Evolutionary conservation across 768 basidiomycete species (phyloP).

Genomic region (Paxillus involutus): DNA sequence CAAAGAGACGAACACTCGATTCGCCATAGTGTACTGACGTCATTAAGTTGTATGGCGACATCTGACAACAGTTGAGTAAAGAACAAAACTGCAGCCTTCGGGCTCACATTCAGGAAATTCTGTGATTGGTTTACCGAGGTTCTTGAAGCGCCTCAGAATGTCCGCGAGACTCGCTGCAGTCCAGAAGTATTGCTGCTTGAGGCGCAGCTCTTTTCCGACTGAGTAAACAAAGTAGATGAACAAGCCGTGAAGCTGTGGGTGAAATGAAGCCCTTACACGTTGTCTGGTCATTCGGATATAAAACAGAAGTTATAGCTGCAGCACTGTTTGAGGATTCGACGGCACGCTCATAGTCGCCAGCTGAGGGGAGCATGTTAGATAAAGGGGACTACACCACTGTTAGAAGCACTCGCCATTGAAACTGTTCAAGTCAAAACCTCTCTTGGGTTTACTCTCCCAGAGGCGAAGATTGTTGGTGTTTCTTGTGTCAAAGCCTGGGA

Average conservation of each 20-base stretch:
- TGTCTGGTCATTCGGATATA: slow-evolving; percentile 96
- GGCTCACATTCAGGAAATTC: slow-evolving; percentile 79
- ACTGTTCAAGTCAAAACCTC: slow-evolving; percentile 90
- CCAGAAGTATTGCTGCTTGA: slow-evolving; percentile 98
- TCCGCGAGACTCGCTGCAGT: slow-evolving; percentile 86
- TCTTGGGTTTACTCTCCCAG: slow-evolving; percentile 85
- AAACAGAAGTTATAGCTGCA: slow-evolving; percentile 88
- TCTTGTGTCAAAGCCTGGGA: slow-evolving; percentile 78
- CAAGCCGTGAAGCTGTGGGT: background rate
- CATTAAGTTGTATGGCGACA: slow-evolving; percentile 94
- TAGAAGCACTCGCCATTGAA: slow-evolving; percentile 72
- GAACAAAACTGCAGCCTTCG: background rate
- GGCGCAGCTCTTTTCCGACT: slow-evolving; percentile 85
- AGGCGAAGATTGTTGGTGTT: slow-evolving; percentile 89
- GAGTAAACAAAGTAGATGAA: slow-evolving; percentile 4
- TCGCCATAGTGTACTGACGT: slow-evolving; percentile 45
- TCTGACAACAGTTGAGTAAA: slow-evolving; percentile 38
- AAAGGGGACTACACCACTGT: background rate
- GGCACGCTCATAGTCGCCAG: slow-evolving; percentile 90
- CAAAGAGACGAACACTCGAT: background rate
- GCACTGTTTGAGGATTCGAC: slow-evolving; percentile 89
- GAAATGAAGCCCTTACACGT: slow-evolving; percentile 39
- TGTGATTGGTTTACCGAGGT: slow-evolving; percentile 74
- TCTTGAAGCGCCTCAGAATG: slow-evolving; percentile 91
- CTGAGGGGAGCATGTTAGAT: slow-evolving; percentile 36